Conservation (phyloP, 805 yeast species). For the Schwanniomyces polymorphus region DNA sequence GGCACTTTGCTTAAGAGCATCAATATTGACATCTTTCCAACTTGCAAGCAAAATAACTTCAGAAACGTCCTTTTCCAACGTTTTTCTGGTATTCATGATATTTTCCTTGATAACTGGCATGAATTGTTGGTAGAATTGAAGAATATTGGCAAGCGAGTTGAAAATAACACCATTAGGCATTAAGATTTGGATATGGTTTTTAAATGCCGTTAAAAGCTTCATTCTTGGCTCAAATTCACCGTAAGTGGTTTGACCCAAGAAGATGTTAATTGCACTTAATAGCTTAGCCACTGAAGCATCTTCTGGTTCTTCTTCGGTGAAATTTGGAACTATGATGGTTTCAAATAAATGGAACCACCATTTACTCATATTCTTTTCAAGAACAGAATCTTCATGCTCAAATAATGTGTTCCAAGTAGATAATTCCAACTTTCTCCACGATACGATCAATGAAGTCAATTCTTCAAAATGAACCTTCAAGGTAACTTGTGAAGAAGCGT, state of each 20-base stretch:
- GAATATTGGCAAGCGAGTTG: constrained; percentile 55
- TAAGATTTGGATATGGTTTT: constrained; percentile 46
- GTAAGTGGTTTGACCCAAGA: constrained; percentile 68
- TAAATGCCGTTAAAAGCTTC: constrained; percentile 62
- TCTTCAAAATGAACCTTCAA: constrained; percentile 54
- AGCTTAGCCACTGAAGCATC: constrained; percentile 11
- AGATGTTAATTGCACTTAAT: constrained; percentile 65
- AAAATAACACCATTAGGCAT: constrained; percentile 19
- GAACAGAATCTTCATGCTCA: constrained; percentile 54
- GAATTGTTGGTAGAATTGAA: constrained; percentile 70
- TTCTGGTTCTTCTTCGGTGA: constrained; percentile 32
- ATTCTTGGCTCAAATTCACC: constrained; percentile 74
- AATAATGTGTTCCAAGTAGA: constrained; percentile 82
- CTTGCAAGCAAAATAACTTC: constrained; percentile 89
- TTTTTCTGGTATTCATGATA: constrained; percentile 47
- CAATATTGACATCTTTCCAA: constrained; percentile 95
- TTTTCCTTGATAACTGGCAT: constrained; percentile 44
- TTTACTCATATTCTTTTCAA: constrained; percentile 56
- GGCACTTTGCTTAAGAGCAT: constrained; percentile 92
- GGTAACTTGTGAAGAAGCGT: constrained; percentile 78
- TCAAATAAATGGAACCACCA: constrained; percentile 96
- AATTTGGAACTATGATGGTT: constrained; percentile 57
- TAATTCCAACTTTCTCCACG: constrained; percentile 89
- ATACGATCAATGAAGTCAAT: constrained; percentile 68
- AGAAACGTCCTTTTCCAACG: constrained; percentile 72